Conservation (phyloP, 306 rosid genomes). For the Begonia loranthoides region DNA sequence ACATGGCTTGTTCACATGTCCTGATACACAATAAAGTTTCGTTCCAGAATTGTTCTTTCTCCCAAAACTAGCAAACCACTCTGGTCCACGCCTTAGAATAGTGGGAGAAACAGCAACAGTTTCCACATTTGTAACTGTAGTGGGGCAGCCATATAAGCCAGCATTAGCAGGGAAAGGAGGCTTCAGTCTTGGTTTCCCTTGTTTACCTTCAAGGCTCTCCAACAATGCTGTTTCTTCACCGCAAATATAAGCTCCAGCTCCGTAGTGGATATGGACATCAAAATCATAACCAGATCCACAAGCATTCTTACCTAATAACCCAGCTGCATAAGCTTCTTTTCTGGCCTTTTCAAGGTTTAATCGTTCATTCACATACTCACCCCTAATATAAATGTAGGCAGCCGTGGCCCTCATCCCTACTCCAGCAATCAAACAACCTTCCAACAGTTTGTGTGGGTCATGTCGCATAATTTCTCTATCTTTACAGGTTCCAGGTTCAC, state of each 20-base stretch:
- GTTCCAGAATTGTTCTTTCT: constrained; percentile 97
- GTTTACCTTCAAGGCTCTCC: constrained; percentile 99
- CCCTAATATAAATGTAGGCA: constrained; percentile 89
- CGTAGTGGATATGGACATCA: constrained; percentile 92
- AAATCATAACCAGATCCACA: constrained; percentile 96
- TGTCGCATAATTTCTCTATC: constrained; percentile 98
- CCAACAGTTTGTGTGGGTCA: constrained; percentile 87
- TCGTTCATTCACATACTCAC: constrained; percentile 92
- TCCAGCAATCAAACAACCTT: constrained; percentile 97
- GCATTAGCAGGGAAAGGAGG: constrained; percentile 99
- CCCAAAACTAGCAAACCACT: constrained; percentile 97
- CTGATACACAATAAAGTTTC: constrained; percentile 78
- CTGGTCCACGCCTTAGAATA: constrained; percentile 93
- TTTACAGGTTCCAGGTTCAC: constrained; percentile 98
- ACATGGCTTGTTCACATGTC: constrained; percentile 97
- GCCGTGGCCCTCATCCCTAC: constrained; percentile 99
- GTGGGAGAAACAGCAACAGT: constrained; percentile 98
- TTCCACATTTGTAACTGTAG: constrained; percentile 95
- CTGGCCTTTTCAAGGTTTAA: constrained; percentile 76
- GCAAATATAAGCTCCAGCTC: constrained; percentile 98
- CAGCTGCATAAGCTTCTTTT: constrained; percentile 86
- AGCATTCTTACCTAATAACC: constrained; percentile 89
- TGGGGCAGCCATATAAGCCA: constrained; percentile 95
- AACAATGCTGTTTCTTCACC: constrained; percentile 97
- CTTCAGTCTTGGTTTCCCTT: constrained; percentile 96